Base-by-base conservation (phyloP, 2,329 filamentous ascomycete genomes). In the Beauveria scarabaeidicola region DNA sequence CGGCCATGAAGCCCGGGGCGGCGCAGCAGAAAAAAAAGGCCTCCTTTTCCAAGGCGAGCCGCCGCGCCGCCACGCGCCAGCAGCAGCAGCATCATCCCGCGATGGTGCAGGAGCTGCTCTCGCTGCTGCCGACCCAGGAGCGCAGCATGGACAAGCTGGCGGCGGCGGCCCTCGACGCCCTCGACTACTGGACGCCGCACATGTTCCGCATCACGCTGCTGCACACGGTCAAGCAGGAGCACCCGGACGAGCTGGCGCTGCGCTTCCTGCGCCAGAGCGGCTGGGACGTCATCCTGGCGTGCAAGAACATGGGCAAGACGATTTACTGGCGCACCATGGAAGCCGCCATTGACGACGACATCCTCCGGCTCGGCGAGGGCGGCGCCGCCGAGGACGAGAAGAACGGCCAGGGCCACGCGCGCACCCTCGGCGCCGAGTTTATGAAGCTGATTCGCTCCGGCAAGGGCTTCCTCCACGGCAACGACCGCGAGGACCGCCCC, bases 81-180 rank as follows among this genome's bases (percentile, higher is more conserved):
- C 59, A 75, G 36, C 72, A 80, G 67, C 84, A 86, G 67, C 77
- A 73, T 15, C 68, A 72, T 8, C 63, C 69, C 11, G 57, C 64
- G 10, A 62, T 67, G 17, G 65, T 72, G 27, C 69, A 73, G 4
- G 62, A 68, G 32, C 67, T 72, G 9, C 68, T 72, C 3, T 66
- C 75, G 43, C 75, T 73, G 65, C 74, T 69, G 60, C 72, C 64
- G 8, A 61, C 75, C 40, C 83, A 86, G 23, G 74, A 75, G 13
- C 87, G 94, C 62, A 91, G 96, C 76, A 95, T 96, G 75, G 91
- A 93, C 70, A 90, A 90, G 50, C 88, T 91, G 72, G 87, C 82
- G 47, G 91, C 90, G 73, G 84, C 89, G 47, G 95, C 90, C 73
- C 82, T 89, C 66, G 83, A 91, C 41, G 89, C 90, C 0, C 74